Evolutionary conservation across 257 asterid genomes (phyloP).

Genomic region (Catharanthus roseus): DNA sequence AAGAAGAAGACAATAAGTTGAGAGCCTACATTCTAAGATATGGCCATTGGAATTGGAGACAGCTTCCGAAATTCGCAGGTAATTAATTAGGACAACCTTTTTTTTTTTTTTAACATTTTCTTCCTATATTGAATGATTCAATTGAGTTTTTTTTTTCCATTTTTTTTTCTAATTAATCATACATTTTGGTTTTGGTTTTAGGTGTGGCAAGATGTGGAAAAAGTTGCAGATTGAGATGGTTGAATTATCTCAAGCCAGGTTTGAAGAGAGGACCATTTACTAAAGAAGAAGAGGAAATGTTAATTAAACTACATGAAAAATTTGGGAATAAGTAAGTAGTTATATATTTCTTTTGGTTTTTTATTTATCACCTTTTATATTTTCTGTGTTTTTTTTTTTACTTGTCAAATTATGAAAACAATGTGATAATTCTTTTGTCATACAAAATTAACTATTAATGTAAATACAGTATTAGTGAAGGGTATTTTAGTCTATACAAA

Average conservation of each 20-base stretch:
- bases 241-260: slow-evolving; percentile 44
- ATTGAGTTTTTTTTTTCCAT: too few relatives aligned
- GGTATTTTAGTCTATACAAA: too few relatives aligned
- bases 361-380: too few relatives aligned
- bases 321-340: slow-evolving; percentile 37
- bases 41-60: slow-evolving; percentile 50
- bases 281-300: slow-evolving; percentile 32
- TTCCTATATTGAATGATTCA: too few relatives aligned
- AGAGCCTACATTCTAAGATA: slow-evolving; percentile 29
- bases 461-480: too few relatives aligned
- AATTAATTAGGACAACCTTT: too few relatives aligned
- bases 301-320: slow-evolving; percentile 29
- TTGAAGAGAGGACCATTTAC: slow-evolving; percentile 30
- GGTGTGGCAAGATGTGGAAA: slow-evolving; percentile 54
- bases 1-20: slow-evolving; percentile 38
- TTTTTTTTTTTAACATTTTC: too few relatives aligned
- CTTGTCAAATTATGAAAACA: too few relatives aligned
- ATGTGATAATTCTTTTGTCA: too few relatives aligned
- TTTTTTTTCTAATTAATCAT: not conserved
- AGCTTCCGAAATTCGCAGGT: slow-evolving; percentile 39
- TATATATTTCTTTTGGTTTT: too few relatives aligned
- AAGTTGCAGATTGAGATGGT: slow-evolving; percentile 51
- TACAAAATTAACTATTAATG: too few relatives aligned
- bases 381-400: too few relatives aligned
- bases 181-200: not conserved